A percentile compares a stretch with the other conserved stretches of the same genome.
Conservation (phyloP, 2,329 filamentous ascomycete genomes). For the Blastomyces parvus region DNA sequence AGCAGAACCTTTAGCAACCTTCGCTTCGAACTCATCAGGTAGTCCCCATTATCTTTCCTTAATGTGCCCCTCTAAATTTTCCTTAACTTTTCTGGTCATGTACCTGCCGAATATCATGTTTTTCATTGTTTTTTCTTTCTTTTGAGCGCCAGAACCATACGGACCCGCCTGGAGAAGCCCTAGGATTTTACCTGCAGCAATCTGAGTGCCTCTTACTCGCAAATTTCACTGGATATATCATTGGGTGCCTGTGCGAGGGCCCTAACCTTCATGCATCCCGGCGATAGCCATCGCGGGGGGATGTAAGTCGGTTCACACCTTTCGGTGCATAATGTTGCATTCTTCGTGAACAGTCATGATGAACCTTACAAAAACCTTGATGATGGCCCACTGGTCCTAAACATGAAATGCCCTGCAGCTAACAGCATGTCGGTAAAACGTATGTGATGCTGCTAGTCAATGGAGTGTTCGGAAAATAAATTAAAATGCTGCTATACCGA, state of each 20-base stretch:
- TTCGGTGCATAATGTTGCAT: slow-evolving; percentile 34
- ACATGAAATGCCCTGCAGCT: slow-evolving; percentile 16
- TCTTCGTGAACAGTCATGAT: slow-evolving; percentile 2
- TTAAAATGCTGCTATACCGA: not conserved
- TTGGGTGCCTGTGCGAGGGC: slow-evolving; percentile 12
- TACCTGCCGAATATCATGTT: slow-evolving; percentile 15
- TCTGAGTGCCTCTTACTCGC: slow-evolving; percentile 20
- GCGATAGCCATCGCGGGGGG: slow-evolving; percentile 26
- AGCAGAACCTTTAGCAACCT: slow-evolving; percentile 20
- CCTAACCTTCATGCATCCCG: slow-evolving; percentile 21
- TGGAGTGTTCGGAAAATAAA: not conserved
- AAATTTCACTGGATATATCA: slow-evolving; percentile 16
- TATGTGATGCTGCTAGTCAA: not conserved
- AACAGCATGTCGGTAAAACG: slow-evolving; percentile 11
- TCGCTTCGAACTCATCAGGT: slow-evolving; percentile 29
- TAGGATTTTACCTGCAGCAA: slow-evolving; percentile 6
- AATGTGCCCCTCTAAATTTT: slow-evolving; percentile 18
- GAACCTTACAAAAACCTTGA: slow-evolving; percentile 11
- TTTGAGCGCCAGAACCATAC: slow-evolving; percentile 1
- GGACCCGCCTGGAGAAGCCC: slow-evolving; percentile 6
- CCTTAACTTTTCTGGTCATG: slow-evolving; percentile 18
- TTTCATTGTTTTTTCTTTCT: slow-evolving; percentile 6
- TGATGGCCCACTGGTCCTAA: not conserved
- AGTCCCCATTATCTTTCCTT: slow-evolving; percentile 32
- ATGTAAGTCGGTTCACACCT: slow-evolving; percentile 22